A percentile compares a stretch with the other conserved stretches of the same genome.
Evolutionary conservation across 192 early-diverging fungal species (phyloP).

Genomic region (Podila clonocystis): DNA sequence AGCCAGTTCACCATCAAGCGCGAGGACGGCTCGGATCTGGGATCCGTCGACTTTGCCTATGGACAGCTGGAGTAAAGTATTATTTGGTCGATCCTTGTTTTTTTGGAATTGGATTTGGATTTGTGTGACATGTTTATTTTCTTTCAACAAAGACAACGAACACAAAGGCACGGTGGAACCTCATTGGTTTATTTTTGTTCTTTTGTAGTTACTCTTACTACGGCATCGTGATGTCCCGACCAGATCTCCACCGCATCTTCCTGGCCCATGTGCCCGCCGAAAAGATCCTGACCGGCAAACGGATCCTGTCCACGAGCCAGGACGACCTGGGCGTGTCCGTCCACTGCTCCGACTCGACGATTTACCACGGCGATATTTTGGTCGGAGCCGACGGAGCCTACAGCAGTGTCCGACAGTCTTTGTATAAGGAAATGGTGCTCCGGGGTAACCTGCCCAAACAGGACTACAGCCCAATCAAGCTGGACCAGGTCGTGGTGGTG

Average conservation of each 20-base stretch:
- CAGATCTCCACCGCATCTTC: constrained; percentile 27
- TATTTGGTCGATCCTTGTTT: constrained; percentile 4
- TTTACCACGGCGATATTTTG: constrained; percentile 43
- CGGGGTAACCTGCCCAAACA: constrained; percentile 38
- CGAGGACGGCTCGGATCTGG: constrained; percentile 43
- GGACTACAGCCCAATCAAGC: constrained; percentile 36
- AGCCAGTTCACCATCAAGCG: constrained; percentile 49
- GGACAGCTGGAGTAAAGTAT: constrained; percentile 23
- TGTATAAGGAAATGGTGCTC: constrained; percentile 25
- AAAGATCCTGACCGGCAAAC: constrained; percentile 39
- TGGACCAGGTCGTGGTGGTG: constrained; percentile 45
- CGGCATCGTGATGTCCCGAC: constrained; percentile 26
- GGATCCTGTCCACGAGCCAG: constrained; percentile 28
- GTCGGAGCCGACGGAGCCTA: constrained; percentile 43
- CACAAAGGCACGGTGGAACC: neutral
- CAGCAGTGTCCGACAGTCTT: constrained; percentile 32
- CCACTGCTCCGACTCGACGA: constrained; percentile 27
- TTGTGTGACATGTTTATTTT: neutral
- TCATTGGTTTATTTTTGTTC: neutral
- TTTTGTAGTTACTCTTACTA: constrained; percentile 36
- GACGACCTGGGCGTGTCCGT: constrained; percentile 30
- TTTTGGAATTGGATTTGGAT: neutral
- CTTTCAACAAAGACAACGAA: neutral
- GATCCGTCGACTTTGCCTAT: constrained; percentile 35
- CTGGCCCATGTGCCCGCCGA: constrained; percentile 23